A percentile compares a stretch with the other conserved stretches of the same genome.
phyloP scores from a whole-genome alignment of 805 yeast species.

The Suhomyces sp. region DNA sequence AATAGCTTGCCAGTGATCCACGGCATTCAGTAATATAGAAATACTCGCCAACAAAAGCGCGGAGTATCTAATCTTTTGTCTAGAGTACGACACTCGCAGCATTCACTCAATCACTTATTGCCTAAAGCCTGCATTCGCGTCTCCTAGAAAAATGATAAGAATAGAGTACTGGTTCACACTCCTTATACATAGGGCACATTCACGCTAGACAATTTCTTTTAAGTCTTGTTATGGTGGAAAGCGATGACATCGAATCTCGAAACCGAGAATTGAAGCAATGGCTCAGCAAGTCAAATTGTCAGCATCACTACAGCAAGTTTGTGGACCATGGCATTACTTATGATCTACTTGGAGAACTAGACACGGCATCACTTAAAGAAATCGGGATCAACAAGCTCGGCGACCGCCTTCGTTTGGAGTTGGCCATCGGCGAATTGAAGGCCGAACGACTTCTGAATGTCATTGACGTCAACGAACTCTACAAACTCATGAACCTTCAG shows the following conservation, averaged over 20 bases:
- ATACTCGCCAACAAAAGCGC: no score
- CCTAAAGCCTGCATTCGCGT: background rate
- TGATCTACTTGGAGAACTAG: conserved; percentile 59
- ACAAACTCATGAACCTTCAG: conserved; percentile 16
- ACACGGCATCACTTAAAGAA: conserved; percentile 61
- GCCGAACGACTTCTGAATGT: conserved; percentile 23
- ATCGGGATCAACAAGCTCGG: conserved; percentile 78
- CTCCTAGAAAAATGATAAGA: background rate
- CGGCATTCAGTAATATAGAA: background rate
- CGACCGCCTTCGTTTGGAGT: conserved; percentile 69
- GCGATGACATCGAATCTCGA: background rate
- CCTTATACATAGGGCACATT: background rate
- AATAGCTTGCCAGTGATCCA: background rate
- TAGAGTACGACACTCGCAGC: background rate
- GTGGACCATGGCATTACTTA: conserved; percentile 52
- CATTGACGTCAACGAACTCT: conserved; percentile 26
- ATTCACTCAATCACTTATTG: background rate
- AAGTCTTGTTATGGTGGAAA: conserved; percentile 1
- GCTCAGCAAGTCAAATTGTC: conserved; percentile 35
- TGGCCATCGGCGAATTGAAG: conserved; percentile 51
- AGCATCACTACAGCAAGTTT: conserved; percentile 31
- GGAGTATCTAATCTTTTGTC: no score
- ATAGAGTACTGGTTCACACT: background rate
- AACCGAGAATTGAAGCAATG: conserved; percentile 30
- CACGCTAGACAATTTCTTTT: background rate